These are phyloP conservation scores for Xylariaceae sp. DNA, from an alignment of 2,329 filamentous ascomycete species.

Conservation along the genomic window DNA sequence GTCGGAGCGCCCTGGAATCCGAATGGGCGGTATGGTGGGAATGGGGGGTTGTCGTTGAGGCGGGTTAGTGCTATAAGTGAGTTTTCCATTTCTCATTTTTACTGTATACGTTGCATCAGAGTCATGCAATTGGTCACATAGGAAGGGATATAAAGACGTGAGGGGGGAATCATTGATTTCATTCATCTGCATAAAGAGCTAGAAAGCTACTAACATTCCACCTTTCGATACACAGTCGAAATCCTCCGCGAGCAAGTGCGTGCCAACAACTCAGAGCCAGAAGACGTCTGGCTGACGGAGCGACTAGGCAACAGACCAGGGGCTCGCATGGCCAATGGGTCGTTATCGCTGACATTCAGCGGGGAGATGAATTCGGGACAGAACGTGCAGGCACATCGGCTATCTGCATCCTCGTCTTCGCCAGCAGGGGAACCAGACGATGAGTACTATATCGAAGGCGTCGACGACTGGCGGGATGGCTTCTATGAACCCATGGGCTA, in stretches of 20 bases:
- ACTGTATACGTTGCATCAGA: not conserved
- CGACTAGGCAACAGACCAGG: slow-evolving; percentile 46
- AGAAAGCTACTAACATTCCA: not conserved
- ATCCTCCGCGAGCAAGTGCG: slow-evolving; percentile 45
- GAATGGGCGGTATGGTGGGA: slow-evolving; percentile 42
- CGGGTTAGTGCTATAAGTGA: slow-evolving; percentile 45
- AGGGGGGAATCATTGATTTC: not conserved
- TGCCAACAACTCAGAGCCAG: slow-evolving; percentile 40
- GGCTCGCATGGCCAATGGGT: slow-evolving; percentile 47
- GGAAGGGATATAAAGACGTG: not conserved
- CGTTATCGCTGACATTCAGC: slow-evolving; percentile 44
- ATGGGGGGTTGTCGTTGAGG: slow-evolving; percentile 48
- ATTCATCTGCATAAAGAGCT: not conserved
- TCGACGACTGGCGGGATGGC: slow-evolving; percentile 48
- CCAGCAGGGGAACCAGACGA: slow-evolving; percentile 19
- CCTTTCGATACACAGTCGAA: slow-evolving; percentile 32
- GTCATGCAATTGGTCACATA: not conserved
- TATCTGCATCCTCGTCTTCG: not conserved
- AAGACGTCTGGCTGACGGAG: slow-evolving; percentile 53
- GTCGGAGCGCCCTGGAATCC: slow-evolving; percentile 47
- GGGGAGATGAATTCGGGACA: slow-evolving; percentile 44
- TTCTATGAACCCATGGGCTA: slow-evolving; percentile 56
- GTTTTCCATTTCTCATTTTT: not conserved
- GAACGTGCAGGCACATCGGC: slow-evolving; percentile 23
- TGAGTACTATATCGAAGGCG: slow-evolving; percentile 36